Conservation (phyloP, 2,329 filamentous ascomycete genomes). For the Sphaerulina musiva region DNA sequence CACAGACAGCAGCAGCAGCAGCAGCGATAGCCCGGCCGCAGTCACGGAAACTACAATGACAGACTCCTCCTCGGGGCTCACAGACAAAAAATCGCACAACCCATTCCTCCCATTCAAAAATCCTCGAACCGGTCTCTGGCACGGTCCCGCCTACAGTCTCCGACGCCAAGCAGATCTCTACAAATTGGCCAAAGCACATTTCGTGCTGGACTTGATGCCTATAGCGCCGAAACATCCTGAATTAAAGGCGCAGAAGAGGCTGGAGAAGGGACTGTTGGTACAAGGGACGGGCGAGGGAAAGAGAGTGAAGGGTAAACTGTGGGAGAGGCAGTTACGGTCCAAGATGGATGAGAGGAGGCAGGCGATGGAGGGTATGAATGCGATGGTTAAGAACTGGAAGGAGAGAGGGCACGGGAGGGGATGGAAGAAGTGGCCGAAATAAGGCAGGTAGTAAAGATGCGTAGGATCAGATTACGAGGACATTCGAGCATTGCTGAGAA, state of each 20-base stretch:
- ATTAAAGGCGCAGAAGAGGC: slow-evolving; percentile 60
- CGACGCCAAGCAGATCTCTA: slow-evolving; percentile 85
- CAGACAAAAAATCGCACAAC: slow-evolving; percentile 45
- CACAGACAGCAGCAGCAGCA: too few species aligned
- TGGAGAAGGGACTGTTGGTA: slow-evolving; percentile 74
- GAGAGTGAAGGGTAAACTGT: slow-evolving; percentile 88
- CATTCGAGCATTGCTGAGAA: too few species aligned
- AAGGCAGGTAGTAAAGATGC: background rate
- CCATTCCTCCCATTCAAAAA: slow-evolving; percentile 79
- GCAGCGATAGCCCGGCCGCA: slow-evolving; percentile 24
- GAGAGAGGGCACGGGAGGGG: slow-evolving; percentile 72
- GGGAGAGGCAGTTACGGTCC: slow-evolving; percentile 78
- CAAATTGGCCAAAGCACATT: slow-evolving; percentile 65
- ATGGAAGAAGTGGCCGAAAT: slow-evolving; percentile 66
- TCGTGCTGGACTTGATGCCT: slow-evolving; percentile 34
- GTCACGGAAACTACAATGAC: slow-evolving; percentile 23
- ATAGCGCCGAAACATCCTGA: slow-evolving; percentile 40
- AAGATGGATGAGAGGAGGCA: slow-evolving; percentile 82
- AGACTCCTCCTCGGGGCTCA: slow-evolving; percentile 28
- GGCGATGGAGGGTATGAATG: slow-evolving; percentile 92
- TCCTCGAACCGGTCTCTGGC: slow-evolving; percentile 72
- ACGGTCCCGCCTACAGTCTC: slow-evolving; percentile 73
- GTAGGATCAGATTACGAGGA: too few species aligned
- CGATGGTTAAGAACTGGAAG: slow-evolving; percentile 88
- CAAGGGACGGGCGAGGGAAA: slow-evolving; percentile 85